Evolutionary conservation across 1,139 yeast species (phyloP), one percentile per base, ranked within the genome.

Genomic region (Yamadazyma kanchanaburiensis): DNA sequence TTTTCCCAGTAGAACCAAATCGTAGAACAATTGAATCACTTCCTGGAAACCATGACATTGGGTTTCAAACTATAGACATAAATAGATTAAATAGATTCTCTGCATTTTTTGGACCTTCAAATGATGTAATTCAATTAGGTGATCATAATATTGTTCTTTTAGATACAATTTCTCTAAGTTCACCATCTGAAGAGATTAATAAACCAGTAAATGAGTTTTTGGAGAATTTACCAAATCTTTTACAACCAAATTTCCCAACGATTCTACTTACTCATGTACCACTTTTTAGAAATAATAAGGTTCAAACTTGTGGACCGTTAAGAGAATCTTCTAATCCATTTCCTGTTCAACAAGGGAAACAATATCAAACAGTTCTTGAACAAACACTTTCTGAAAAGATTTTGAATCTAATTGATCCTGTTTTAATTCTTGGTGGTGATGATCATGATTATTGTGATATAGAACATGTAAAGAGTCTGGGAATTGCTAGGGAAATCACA

Each of bases 41-140:
- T 9, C 96, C 97, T 0, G 98, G 98, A 2, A 91, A 91, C 49
- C 98, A 91, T 53, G 98, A 91, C 53, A 86, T 91, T 43, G 98
- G 98, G 1, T 89, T 83, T 53, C 95, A 94, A 21, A 74, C 78
- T 34, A 56, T 68, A 12, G 75, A 80, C 1, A 67, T 75, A 6
- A 64, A 73, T 9, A 73, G 71, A 16, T 55, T 64, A 3, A 60
- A 75, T 18, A 64, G 97, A 40, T 91, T 89, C 55, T 59, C 71
- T 14, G 62, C 80, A 2, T 73, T 69, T 49, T 89, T 87, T 53
- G 98, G 98, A 3, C 78, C 68, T 23, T 68, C 82, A 7, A 74
- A 81, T 33, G 67, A 68, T 18, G 61, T 69, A 31, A 60, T 74
- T 12, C 59, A 76, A 19, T 35, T 72, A 6, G 96, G 94, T 1